Evolutionary conservation across 73 alveolate species (phyloP).

Genomic region (Paramecium sexaurelia): DNA sequence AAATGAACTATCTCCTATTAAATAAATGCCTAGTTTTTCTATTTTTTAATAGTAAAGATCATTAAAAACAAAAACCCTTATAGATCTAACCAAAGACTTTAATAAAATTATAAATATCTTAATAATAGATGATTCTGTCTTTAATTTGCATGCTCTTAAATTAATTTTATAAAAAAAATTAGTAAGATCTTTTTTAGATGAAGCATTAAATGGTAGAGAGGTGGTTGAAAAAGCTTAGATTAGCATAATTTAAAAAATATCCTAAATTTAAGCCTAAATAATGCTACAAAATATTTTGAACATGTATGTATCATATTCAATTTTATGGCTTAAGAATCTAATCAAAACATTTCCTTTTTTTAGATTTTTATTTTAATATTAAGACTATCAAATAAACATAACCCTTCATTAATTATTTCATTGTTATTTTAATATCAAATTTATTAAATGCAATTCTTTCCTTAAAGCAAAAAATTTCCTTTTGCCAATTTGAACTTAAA

Average conservation of each 20-base stretch:
- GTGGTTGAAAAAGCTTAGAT: background rate
- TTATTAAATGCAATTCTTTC: background rate
- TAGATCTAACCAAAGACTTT: background rate
- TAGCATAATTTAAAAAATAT: too few species aligned
- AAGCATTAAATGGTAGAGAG: background rate
- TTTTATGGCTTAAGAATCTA: too few species aligned
- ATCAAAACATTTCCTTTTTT: conserved; percentile 86
- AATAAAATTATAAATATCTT: background rate
- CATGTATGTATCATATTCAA: too few species aligned
- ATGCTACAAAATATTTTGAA: too few species aligned
- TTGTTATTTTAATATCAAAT: conserved; percentile 26
- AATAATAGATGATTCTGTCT: background rate
- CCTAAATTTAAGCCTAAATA: too few species aligned
- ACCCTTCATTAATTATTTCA: conserved; percentile 82
- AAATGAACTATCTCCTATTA: background rate
- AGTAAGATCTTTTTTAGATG: background rate
- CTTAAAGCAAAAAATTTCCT: background rate
- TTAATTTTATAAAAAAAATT: background rate
- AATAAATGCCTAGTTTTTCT: background rate
- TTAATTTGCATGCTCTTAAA: background rate
- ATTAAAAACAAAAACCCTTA: background rate
- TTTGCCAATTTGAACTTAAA: background rate
- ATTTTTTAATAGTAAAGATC: background rate
- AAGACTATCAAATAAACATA: conserved; percentile 78
- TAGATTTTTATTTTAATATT: conserved; percentile 88